phyloP scores from a whole-genome alignment of 306 rosid genomes.

The Lathyrus sativus region DNA sequence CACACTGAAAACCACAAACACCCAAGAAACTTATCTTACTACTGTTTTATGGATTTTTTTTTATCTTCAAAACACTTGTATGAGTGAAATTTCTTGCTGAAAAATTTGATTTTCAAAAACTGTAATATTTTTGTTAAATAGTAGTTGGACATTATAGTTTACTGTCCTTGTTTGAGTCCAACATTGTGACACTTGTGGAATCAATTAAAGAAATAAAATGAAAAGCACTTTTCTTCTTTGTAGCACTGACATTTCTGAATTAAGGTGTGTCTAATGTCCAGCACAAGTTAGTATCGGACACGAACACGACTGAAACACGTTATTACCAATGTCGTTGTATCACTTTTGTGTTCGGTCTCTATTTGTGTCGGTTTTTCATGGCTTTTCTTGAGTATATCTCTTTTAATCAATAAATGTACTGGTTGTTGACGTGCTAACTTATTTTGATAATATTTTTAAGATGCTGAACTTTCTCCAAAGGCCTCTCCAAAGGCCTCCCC shows the following conservation, averaged over 20 bases:
- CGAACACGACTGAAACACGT: neutral
- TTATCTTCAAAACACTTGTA: too few relatives aligned
- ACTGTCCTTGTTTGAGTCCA: neutral
- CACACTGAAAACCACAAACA: constrained; percentile 5
- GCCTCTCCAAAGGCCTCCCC: constrained; percentile 17
- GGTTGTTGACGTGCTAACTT: constrained; percentile 24
- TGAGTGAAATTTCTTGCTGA: neutral
- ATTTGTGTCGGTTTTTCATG: neutral
- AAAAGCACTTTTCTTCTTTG: neutral
- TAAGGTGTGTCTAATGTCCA: neutral
- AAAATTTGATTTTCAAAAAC: neutral
- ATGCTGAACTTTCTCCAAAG: constrained; percentile 37
- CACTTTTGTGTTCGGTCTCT: neutral
- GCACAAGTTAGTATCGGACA: neutral
- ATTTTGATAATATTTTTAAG: constrained; percentile 36
- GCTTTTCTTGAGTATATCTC: constrained; percentile 11
- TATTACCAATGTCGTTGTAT: neutral
- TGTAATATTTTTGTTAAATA: neutral
- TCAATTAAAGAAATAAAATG: neutral
- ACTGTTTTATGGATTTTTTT: too few relatives aligned
- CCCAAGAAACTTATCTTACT: too few relatives aligned
- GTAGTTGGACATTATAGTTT: neutral
- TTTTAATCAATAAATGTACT: constrained; percentile 10
- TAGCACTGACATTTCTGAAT: neutral
- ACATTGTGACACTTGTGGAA: neutral